These are phyloP conservation scores for Citrus reticulata DNA, from an alignment of 345 rosid genomes.

Conservation along the genomic window DNA sequence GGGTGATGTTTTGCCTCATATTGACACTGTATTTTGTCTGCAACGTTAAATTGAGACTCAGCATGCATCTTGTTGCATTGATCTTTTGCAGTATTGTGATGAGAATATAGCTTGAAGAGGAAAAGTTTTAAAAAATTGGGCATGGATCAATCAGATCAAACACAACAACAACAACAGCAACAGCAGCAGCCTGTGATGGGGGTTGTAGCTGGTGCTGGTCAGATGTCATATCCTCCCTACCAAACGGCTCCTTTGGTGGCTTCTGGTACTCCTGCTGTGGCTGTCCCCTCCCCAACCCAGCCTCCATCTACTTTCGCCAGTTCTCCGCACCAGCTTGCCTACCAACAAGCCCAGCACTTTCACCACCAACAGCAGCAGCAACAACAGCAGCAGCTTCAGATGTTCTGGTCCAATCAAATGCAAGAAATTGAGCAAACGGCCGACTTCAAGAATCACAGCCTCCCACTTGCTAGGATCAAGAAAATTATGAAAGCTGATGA, in stretches of 20 bases:
- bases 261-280: slow-evolving; percentile 45
- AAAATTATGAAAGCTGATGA: slow-evolving; percentile 67
- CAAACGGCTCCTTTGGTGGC: slow-evolving; percentile 43
- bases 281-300: slow-evolving; percentile 31
- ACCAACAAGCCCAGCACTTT: slow-evolving; percentile 53
- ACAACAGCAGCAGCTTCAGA: slow-evolving; percentile 49
- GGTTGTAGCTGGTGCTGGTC: slow-evolving; percentile 37
- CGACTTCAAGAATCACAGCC: slow-evolving; percentile 56
- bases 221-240: slow-evolving; percentile 48
- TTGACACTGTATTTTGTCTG: not conserved
- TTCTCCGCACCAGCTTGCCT: slow-evolving; percentile 36
- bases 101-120: slow-evolving; percentile 13
- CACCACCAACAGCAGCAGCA: slow-evolving; percentile 51
- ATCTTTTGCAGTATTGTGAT: slow-evolving; percentile 17
- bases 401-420: slow-evolving; percentile 56
- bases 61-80: slow-evolving; percentile 2
- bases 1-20: not conserved
- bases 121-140: not conserved
- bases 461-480: slow-evolving; percentile 55
- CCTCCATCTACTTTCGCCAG: slow-evolving; percentile 20
- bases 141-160: slow-evolving; percentile 60
- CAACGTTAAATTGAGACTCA: not conserved
- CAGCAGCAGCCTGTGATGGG: slow-evolving; percentile 46
- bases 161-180: slow-evolving; percentile 34
- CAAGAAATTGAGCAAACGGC: slow-evolving; percentile 48